Evolutionary conservation across 2,329 filamentous ascomycete species (phyloP), one percentile per base, ranked within the genome.

Genomic region (Leptographium lundbergii): DNA sequence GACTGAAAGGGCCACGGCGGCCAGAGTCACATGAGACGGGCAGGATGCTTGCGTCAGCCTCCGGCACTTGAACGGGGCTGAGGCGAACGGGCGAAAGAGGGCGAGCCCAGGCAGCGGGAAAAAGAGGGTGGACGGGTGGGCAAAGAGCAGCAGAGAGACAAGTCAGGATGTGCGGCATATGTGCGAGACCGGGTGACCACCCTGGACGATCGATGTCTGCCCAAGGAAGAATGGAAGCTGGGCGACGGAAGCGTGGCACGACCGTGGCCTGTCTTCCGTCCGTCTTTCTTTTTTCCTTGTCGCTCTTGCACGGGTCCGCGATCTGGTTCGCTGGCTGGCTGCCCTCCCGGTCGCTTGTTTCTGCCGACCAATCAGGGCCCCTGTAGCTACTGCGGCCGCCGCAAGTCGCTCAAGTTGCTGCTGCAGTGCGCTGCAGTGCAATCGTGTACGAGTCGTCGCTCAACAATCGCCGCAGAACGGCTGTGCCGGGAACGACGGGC

Each of bases 41-140:
- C 13, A 14, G 24, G 47, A 11, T 54, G 56, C 56, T 50, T 50
- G 48, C 56, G 56, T 57, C 50, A 57, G 56, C 56, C 56, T 57
- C 34, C 56, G 56, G 56, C 56, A 57, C 48, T 57, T 53, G 56
- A 54, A 36, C 48, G 56, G 56, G 36, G 56, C 56, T 57, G 47
- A 39, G 56, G 47, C 25, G 55, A 56, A 42, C 2, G 7, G 32
- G 36, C 13, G 27, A 34, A 29, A 32, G 17, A 42, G n/a, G 50
- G 24, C 24, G 22, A n/a, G 14, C 14, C 29, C 7, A 39, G 39
- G 29, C 17, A 54, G 29, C 27, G 53, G 29, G 51, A n/a, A 24
- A 25, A 11, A 19, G 24, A 29, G 25, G 13, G n/a, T n/a, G n/a
- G n/a, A n/a, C n/a, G n/a, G n/a, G n/a, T n/a, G n/a, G n/a, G n/a